These are phyloP conservation scores for Raphanus raphanistrum DNA, from an alignment of 345 rosid species.

Conservation along the genomic window DNA sequence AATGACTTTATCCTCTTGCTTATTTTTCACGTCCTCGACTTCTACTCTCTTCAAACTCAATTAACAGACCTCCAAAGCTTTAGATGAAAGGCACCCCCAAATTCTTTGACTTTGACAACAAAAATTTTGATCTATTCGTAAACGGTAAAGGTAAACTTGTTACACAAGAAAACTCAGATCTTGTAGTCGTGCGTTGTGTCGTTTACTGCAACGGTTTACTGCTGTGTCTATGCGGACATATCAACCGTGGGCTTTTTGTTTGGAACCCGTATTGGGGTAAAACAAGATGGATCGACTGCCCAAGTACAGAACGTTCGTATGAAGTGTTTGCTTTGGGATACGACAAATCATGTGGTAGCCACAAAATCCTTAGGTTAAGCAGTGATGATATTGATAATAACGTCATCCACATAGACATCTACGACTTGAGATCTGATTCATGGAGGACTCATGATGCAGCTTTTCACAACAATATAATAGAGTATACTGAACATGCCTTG, in stretches of 20 bases:
- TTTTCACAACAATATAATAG: not conserved
- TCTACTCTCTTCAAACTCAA: slow-evolving; percentile 36
- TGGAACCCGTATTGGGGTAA: not conserved
- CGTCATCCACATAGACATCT: not conserved
- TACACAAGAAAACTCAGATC: not conserved
- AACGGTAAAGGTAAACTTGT: not conserved
- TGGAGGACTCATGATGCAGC: not conserved
- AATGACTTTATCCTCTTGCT: slow-evolving; percentile 26
- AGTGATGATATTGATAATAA: too few species aligned
- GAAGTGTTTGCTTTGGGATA: not conserved
- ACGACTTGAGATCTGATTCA: not conserved
- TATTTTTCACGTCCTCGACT: not conserved
- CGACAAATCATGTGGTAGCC: not conserved
- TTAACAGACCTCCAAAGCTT: slow-evolving; percentile 10
- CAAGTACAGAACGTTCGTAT: not conserved
- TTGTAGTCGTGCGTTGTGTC: too few species aligned
- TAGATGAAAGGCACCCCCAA: not conserved
- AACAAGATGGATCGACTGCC: not conserved
- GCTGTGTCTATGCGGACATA: not conserved
- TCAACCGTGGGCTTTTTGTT: not conserved
- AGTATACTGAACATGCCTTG: not conserved
- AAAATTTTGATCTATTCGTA: not conserved
- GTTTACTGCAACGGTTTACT: not conserved
- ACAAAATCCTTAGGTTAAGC: not conserved
- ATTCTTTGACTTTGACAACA: not conserved